These are phyloP conservation scores for Huiozyma sinensis DNA, from an alignment of 805 yeast genomes.

Conservation along the genomic window DNA sequence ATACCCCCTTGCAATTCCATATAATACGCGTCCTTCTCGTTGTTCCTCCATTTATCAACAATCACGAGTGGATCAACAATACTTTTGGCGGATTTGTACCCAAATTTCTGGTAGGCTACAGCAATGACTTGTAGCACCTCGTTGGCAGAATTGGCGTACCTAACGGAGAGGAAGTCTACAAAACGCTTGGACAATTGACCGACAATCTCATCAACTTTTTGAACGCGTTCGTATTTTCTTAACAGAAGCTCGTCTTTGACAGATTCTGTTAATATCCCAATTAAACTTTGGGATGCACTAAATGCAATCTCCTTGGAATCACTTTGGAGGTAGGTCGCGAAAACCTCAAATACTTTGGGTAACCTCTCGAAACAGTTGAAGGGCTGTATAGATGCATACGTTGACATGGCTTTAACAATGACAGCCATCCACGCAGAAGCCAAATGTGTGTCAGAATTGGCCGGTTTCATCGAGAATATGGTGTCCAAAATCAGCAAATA, in stretches of 20 bases:
- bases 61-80: conserved; percentile 53
- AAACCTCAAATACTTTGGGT: conserved; percentile 44
- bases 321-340: conserved; percentile 57
- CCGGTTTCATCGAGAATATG: conserved; percentile 71
- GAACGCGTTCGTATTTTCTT: conserved; percentile 41
- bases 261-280: conserved; percentile 62
- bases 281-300: conserved; percentile 79
- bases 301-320: conserved; percentile 52
- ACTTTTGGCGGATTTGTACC: conserved; percentile 60
- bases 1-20: conserved; percentile 59
- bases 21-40: conserved; percentile 40
- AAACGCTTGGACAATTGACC: conserved; percentile 42
- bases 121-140: conserved; percentile 63
- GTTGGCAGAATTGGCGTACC: conserved; percentile 64
- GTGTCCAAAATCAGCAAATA: conserved; percentile 55
- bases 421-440: conserved; percentile 95
- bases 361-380: conserved; percentile 43
- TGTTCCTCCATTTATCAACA: conserved; percentile 80
- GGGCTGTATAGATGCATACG: conserved; percentile 45
- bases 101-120: conserved; percentile 50
- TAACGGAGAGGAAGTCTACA: conserved; percentile 55
- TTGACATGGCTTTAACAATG: conserved; percentile 65
- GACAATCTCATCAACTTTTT: conserved; percentile 44
- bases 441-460: conserved; percentile 70
- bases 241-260: conserved; percentile 52